Conservation (phyloP, 192 early-diverging fungal genomes). For the Kickxella alabastrina region DNA sequence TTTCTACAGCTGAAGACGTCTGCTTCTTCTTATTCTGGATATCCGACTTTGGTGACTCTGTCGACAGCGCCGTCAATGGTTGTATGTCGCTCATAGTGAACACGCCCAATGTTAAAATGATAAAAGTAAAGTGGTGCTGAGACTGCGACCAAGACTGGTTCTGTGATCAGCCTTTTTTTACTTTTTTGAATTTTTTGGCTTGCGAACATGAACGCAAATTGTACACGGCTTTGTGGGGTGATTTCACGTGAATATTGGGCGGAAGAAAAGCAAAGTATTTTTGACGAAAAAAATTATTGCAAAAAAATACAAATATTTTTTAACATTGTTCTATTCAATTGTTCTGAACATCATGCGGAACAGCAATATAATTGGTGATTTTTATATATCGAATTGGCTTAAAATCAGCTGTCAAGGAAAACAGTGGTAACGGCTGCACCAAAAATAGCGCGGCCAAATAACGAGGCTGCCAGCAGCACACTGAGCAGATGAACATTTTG, state of each 20-base stretch:
- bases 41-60: constrained; percentile 3
- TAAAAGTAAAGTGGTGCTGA: no score
- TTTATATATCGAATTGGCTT: no score
- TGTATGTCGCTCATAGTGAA: constrained; percentile 10
- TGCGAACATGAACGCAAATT: background rate
- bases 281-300: background rate
- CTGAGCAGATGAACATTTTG: no score
- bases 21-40: constrained; percentile 37
- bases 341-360: no score
- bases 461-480: no score
- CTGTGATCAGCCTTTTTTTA: constrained; percentile 43
- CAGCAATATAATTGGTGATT: no score
- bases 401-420: no score
- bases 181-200: constrained; percentile 10
- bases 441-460: no score
- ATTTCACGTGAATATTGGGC: constrained; percentile 1
- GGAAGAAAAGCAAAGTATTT: background rate
- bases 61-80: background rate
- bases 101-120: no score
- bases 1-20: constrained; percentile 38
- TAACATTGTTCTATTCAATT: background rate
- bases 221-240: constrained; percentile 3
- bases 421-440: no score
- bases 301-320: background rate
- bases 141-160: no score